Base-by-base conservation (phyloP, 306 rosid genomes). In the Fragaria ananassa region DNA sequence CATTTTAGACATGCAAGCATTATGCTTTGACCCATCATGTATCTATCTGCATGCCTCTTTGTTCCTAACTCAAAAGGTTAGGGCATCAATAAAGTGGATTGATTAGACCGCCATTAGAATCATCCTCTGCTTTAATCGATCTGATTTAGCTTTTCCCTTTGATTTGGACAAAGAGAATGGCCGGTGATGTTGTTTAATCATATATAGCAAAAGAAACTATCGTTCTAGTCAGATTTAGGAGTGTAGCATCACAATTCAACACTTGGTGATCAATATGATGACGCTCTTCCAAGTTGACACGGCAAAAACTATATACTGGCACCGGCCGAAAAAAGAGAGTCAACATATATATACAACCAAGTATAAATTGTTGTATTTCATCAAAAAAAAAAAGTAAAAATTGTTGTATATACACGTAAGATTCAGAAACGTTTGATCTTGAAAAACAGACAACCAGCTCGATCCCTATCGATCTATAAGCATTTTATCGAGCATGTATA, bases 11-110 rank as follows among this genome's bases (percentile, higher is more conserved):
- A 42, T 60, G 64, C 64, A 27, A 10, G 64, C 64, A 34, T 31
- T 62, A 10, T 61, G 39, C 70, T 44, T 76, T 66, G 74, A 56
- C 58, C 66, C 72, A 76, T 45, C 46, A 42, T 42, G 46, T 42
- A 41, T 42, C 46, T 42, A n/a, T 53, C 27, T 76, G 79, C 67
- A 29, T 61, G 41, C 67, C 19, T 61, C n/a, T 14, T 31, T 61
- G 19, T 70, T 42, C 6, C 44, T 41, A 11, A 25, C 37, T 29
- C 41, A 23, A 58, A 58, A 58, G 35, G 35, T 42, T 2, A 42
- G 46, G 46, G 64, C 64, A 25, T 58, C 64, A 23, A 31, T 8
- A 56, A 21, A 56, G 12, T 56, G 62, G 62, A 27, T 56, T 46
- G 5, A 12, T 46, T 56, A 56, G 62, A 56, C 31, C 62, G 0